Conservation (phyloP, 306 rosid species). For the Trifolium repens region DNA sequence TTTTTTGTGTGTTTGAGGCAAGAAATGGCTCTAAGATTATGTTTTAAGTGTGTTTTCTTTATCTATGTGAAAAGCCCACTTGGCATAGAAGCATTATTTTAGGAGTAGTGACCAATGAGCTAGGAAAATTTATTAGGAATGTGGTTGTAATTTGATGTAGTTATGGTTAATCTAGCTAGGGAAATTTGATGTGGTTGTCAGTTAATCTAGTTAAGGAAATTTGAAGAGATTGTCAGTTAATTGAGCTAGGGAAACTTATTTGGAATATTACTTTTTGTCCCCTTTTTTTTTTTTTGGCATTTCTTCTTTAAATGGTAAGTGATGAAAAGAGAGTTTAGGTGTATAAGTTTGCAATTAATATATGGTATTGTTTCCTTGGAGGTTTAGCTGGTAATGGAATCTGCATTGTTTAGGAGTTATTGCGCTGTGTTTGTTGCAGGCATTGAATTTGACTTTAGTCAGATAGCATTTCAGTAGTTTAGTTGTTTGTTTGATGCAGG, state of each 20-base stretch:
- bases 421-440: no score
- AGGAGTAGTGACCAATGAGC: constrained; percentile 4
- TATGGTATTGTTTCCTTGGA: neutral
- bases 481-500: no score
- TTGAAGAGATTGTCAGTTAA: constrained; percentile 6
- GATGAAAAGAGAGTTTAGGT: neutral
- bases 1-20: neutral
- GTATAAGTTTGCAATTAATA: neutral
- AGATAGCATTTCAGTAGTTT: no score
- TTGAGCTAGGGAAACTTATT: neutral
- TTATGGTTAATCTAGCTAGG: neutral
- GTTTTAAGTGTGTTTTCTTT: neutral
- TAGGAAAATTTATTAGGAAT: no score
- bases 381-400: constrained; percentile 19
- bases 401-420: neutral
- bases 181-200: neutral
- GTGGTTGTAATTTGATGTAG: constrained; percentile 15
- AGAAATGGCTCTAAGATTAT: constrained; percentile 2
- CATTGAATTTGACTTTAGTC: no score
- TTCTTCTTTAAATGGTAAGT: constrained; percentile 7
- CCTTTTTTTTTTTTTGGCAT: neutral
- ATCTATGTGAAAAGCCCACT: neutral
- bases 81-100: constrained; percentile 1
- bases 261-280: neutral
- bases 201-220: neutral